Conservation (phyloP, 805 yeast species). For the Wickerhamomyces strasburgensis region DNA sequence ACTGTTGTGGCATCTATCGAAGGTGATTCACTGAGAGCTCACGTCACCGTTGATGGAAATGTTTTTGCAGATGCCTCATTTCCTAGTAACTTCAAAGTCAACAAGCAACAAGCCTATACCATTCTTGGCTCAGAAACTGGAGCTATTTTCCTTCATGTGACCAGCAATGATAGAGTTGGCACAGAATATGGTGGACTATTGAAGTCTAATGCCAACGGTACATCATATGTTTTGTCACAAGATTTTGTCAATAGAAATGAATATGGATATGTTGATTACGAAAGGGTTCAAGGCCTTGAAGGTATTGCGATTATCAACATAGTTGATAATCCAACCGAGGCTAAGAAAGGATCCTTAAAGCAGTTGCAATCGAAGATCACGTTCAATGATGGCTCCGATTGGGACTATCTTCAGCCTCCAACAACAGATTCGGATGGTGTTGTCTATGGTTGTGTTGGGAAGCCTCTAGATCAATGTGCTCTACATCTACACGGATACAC, state of each 20-base stretch:
- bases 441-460: slow-evolving; percentile 47
- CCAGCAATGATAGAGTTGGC: slow-evolving; percentile 48
- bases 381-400: slow-evolving; percentile 87
- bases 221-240: slow-evolving; percentile 69
- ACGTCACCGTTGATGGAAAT: slow-evolving; percentile 74
- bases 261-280: slow-evolving; percentile 82
- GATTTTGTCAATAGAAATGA: slow-evolving; percentile 71
- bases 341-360: slow-evolving; percentile 43
- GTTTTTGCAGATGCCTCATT: slow-evolving; percentile 74
- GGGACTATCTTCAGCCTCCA: slow-evolving; percentile 75
- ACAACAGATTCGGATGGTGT: slow-evolving; percentile 54
- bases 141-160: slow-evolving; percentile 77
- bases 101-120: slow-evolving; percentile 69
- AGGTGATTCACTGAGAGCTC: slow-evolving; percentile 53
- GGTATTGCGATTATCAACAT: slow-evolving; percentile 75
- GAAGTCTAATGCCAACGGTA: slow-evolving; percentile 89
- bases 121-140: slow-evolving; percentile 69
- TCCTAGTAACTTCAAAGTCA: slow-evolving; percentile 63
- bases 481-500: slow-evolving; percentile 88
- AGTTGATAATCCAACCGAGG: slow-evolving; percentile 51
- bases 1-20: slow-evolving; percentile 63
- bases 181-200: slow-evolving; percentile 72
- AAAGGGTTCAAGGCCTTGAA: slow-evolving; percentile 74
- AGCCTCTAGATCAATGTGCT: slow-evolving; percentile 57
- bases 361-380: slow-evolving; percentile 67